Evolutionary conservation across 805 yeast species (phyloP), one percentile per base, ranked within the genome.

Genomic region (Candida tammaniensis): DNA sequence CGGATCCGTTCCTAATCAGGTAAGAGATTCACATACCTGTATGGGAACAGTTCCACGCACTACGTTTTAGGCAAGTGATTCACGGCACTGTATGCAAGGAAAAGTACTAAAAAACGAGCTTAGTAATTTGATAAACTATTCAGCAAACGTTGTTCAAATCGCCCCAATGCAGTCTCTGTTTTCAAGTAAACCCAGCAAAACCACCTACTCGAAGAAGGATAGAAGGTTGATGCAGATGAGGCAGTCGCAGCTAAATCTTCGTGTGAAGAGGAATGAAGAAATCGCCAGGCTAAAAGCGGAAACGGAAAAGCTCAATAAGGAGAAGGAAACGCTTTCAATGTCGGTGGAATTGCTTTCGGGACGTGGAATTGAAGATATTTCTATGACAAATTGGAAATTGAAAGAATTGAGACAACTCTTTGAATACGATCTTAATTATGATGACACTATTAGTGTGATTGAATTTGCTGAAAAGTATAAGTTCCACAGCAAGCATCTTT

Each of bases 141-240:
- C 24, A 22, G n/a, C n/a, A n/a, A n/a, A n/a, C n/a, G n/a, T n/a
- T n/a, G n/a, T n/a, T n/a, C n/a, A n/a, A n/a, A n/a, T n/a, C n/a
- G n/a, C n/a, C n/a, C n/a, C n/a, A 11, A 22, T 22, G 24, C 7
- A 22, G 5, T 7, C 24, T 11, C 24, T 7, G 24, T 22, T 22
- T 10, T 22, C 24, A 7, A 22, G n/a, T 13, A n/a, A n/a, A n/a
- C n/a, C 24, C 24, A 11, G 5, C n/a, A n/a, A 7, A 11, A 11
- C 12, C 13, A 6, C n/a, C n/a, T 19, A 19, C 7, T 19, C 24
- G n/a, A 22, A 22, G 5, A 22, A n/a, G 5, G 24, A 22, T 22
- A 22, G 24, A 13, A 22, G 26, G 26, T 24, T 24, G 26, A n/a
- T 24, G 26, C 26, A 24, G 9, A 24, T 24, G 26, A 24, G 26